Conservation (phyloP, 108 stramenopile genomes). For the Nitzschia palea region DNA sequence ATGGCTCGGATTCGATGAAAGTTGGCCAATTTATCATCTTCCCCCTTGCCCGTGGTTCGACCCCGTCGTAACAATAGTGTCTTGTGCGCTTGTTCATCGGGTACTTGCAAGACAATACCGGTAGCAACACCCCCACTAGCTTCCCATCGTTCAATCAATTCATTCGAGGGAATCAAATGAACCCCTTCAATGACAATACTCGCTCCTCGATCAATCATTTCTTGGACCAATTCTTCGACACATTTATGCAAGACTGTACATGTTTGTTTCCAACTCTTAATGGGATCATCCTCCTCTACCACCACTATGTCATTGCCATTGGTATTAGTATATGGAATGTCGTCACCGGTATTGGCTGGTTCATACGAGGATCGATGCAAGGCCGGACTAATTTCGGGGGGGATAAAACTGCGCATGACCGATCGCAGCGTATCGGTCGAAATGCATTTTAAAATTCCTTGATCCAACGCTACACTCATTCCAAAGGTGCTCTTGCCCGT, state of each 20-base stretch:
- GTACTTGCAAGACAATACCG: constrained; percentile 49
- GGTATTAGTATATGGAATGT: too few species aligned
- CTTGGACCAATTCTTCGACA: constrained; percentile 55
- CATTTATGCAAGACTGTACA: constrained; percentile 48
- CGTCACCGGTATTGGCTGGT: constrained; percentile 29
- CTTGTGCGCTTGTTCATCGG: constrained; percentile 57
- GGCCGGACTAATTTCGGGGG: constrained; percentile 52
- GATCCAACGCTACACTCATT: constrained; percentile 60
- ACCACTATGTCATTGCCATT: too few species aligned
- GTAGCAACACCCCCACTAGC: constrained; percentile 50
- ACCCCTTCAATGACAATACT: constrained; percentile 71
- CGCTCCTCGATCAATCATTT: constrained; percentile 52
- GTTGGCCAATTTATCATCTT: constrained; percentile 45
- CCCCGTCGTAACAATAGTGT: constrained; percentile 47
- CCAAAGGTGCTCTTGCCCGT: constrained; percentile 67
- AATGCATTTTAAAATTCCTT: constrained; percentile 67
- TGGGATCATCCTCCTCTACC: constrained; percentile 68
- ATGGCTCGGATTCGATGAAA: constrained; percentile 61
- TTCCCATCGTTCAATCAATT: constrained; percentile 52
- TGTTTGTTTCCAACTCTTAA: constrained; percentile 62
- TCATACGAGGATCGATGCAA: constrained; percentile 67
- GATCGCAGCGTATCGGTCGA: constrained; percentile 64
- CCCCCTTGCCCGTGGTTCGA: constrained; percentile 45
- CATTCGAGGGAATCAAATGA: constrained; percentile 38
- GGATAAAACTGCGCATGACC: constrained; percentile 54